Percentiles rank a stretch among this genome's conserved stretches.
Evolutionary conservation across 2,329 filamentous ascomycete species (phyloP).

Genomic region (Colletotrichum gloeosporioides): DNA sequence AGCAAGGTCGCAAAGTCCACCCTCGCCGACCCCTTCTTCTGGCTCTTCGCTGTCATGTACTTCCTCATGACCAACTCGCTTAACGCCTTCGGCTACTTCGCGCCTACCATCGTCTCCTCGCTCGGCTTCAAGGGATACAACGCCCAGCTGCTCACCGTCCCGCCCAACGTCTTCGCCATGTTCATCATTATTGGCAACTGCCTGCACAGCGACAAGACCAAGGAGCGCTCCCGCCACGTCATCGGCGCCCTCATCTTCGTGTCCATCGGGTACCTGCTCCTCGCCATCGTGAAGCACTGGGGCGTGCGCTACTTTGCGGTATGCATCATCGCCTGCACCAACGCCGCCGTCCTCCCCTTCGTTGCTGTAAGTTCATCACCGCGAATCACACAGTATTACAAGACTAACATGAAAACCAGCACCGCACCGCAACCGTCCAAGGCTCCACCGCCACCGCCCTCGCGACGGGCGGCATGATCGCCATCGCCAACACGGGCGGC

Average conservation of each 20-base stretch:
- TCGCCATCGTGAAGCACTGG: conserved; percentile 34
- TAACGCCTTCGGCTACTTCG: conserved; percentile 39
- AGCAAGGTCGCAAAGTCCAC: conserved; percentile 34
- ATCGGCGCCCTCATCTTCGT: conserved; percentile 33
- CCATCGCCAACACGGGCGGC: conserved; percentile 37
- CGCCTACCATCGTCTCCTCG: conserved; percentile 37
- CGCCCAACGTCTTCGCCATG: conserved; percentile 40
- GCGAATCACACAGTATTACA: too few relatives aligned
- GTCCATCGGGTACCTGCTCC: conserved; percentile 31
- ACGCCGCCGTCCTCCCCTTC: conserved; percentile 35
- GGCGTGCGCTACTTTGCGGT: conserved; percentile 35
- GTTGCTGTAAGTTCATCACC: conserved; percentile 32
- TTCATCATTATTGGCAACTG: conserved; percentile 36
- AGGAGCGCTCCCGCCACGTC: conserved; percentile 35
- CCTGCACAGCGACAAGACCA: conserved; percentile 35
- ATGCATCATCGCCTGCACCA: conserved; percentile 37
- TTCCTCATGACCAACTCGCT: conserved; percentile 38
- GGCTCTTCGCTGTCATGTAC: conserved; percentile 35
- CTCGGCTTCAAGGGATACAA: conserved; percentile 36
- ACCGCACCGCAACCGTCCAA: conserved; percentile 36
- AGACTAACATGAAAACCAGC: conserved; percentile 16
- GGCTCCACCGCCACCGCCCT: conserved; percentile 37
- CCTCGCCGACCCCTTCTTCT: conserved; percentile 36
- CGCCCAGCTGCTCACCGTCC: conserved; percentile 41
- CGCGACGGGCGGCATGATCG: conserved; percentile 38